Evolutionary conservation across 352 stramenopile species (phyloP).

Genomic region (Pythium scleroteichum): DNA sequence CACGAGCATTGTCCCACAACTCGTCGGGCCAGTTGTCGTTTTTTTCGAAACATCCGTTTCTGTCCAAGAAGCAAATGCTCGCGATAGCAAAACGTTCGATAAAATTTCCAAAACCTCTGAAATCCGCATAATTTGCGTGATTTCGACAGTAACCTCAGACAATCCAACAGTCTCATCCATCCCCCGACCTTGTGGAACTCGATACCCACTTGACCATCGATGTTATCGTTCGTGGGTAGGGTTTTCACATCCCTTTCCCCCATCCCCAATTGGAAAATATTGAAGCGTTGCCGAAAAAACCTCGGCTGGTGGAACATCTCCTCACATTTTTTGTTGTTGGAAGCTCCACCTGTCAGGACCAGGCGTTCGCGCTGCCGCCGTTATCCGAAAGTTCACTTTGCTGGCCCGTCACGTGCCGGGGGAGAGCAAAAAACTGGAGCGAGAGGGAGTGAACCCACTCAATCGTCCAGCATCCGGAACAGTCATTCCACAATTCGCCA

Average conservation of each 20-base stretch:
- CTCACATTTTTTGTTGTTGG: not conserved
- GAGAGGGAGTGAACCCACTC: slow-evolving; percentile 9
- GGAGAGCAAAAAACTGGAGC: slow-evolving; percentile 5
- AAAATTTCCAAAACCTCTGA: not conserved
- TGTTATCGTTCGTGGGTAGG: not conserved
- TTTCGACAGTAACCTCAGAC: not conserved
- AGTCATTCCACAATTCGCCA: slow-evolving; percentile 16
- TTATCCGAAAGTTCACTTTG: slow-evolving; percentile 5
- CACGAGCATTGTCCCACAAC: not conserved
- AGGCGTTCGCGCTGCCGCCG: not conserved
- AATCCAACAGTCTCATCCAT: not conserved
- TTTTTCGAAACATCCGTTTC: slow-evolving; percentile 1
- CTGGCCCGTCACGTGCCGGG: slow-evolving; percentile 5
- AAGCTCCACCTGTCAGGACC: slow-evolving; percentile 3
- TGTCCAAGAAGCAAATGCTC: not conserved
- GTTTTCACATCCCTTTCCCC: not conserved
- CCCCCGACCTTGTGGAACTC: not conserved
- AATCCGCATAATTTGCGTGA: not conserved
- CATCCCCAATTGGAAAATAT: slow-evolving; percentile 4
- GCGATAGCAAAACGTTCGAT: not conserved
- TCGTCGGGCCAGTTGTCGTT: not conserved
- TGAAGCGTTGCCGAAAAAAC: not conserved
- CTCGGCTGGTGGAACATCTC: not conserved
- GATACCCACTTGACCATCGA: not conserved
- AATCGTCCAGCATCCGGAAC: not conserved